Evolutionary conservation across 306 rosid genomes (phyloP).

Genomic region (Psophocarpus tetragonolobus): DNA sequence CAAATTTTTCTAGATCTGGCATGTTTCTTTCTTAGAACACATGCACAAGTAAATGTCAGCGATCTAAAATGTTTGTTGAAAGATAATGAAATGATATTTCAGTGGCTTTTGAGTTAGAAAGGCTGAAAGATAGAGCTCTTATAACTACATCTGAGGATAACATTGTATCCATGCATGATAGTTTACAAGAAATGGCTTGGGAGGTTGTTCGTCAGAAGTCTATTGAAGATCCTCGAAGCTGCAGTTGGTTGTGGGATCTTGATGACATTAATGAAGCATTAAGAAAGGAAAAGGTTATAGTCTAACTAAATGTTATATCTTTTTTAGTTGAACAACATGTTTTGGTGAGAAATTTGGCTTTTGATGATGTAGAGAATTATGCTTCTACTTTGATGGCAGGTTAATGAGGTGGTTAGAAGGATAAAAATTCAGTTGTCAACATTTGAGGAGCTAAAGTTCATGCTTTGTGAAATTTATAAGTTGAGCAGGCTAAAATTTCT

Average conservation of each 20-base stretch:
- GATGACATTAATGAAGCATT: neutral
- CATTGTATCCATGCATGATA: neutral
- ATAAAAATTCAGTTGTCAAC: neutral
- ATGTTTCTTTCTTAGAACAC: too few species aligned
- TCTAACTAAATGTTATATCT: neutral
- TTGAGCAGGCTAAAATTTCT: neutral
- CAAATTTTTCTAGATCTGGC: too few species aligned
- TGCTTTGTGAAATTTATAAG: neutral
- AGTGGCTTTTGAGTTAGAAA: neutral
- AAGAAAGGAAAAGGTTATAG: neutral
- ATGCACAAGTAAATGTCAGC: neutral
- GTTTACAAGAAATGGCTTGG: slow-evolving; percentile 8
- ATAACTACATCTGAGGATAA: neutral
- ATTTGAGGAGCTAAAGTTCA: neutral
- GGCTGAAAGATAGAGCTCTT: neutral
- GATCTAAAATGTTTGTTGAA: neutral
- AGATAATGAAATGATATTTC: neutral
- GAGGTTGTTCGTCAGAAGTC: neutral
- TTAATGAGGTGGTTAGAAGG: neutral
- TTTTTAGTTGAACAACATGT: neutral
- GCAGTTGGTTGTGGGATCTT: neutral
- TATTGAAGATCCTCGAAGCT: neutral
- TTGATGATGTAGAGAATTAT: neutral
- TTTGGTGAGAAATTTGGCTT: neutral
- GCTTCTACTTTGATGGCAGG: neutral